phyloP scores from a whole-genome alignment of 1,139 yeast genomes.

The Saccharomyces hybrid region DNA sequence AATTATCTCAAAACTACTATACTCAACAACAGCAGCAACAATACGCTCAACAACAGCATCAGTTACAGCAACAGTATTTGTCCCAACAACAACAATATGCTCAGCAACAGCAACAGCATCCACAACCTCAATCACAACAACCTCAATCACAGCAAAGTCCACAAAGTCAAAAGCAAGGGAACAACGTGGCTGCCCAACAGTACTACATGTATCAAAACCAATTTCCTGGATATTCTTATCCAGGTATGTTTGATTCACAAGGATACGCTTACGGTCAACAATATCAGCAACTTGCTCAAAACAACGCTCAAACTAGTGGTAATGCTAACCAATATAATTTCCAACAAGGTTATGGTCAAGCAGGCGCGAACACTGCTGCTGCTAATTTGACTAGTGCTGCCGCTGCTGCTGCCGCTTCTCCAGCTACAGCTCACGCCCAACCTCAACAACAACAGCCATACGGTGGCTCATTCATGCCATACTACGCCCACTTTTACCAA shows the following conservation, averaged over 20 bases:
- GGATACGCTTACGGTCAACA: constrained; percentile 26
- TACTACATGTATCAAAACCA: constrained; percentile 32
- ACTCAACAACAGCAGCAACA: constrained; percentile 6
- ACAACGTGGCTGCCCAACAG: constrained; percentile 26
- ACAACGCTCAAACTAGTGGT: constrained; percentile 11
- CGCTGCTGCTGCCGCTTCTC: constrained; percentile 19
- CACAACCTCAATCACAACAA: constrained; percentile 14
- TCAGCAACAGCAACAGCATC: constrained; percentile 4
- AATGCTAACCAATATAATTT: constrained; percentile 15
- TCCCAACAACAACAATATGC: constrained; percentile 6
- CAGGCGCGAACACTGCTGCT: constrained; percentile 7
- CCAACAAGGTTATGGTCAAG: constrained; percentile 19
- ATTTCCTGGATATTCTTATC: constrained; percentile 35
- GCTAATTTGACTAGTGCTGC: constrained; percentile 9
- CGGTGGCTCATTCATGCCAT: constrained; percentile 28
- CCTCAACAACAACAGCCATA: constrained; percentile 20
- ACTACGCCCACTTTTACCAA: constrained; percentile 29
- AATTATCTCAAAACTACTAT: constrained; percentile 5
- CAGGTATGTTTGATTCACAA: constrained; percentile 32
- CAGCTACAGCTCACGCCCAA: constrained; percentile 19
- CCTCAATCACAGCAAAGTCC: constrained; percentile 12
- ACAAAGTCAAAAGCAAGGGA: constrained; percentile 12
- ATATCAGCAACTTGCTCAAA: constrained; percentile 21
- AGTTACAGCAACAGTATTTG: constrained; percentile 7
- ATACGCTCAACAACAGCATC: constrained; percentile 7